phyloP scores from a whole-genome alignment of 139 green algal genomes.

The Volvox reticuliferus region DNA sequence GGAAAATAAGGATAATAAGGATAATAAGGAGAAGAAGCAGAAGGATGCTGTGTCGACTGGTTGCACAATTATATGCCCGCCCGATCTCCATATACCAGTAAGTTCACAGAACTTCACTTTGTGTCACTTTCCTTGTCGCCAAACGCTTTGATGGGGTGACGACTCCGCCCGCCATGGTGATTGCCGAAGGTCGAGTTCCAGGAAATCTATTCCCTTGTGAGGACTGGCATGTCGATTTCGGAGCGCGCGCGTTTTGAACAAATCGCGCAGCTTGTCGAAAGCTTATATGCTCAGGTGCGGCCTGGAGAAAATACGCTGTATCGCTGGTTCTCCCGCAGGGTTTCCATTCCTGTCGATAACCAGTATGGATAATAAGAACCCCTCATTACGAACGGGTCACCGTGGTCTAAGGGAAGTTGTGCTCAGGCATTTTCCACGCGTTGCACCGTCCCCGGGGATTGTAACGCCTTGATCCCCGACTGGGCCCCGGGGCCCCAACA shows the following conservation, averaged over 20 bases:
- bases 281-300: conserved; percentile 52
- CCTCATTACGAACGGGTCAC: too few species aligned
- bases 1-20: background rate
- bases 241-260: conserved; percentile 40
- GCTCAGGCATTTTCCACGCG: too few species aligned
- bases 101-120: background rate
- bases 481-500: too few species aligned
- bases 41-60: background rate
- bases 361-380: too few species aligned
- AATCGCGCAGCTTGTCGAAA: conserved; percentile 52
- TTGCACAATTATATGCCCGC: conserved; percentile 30
- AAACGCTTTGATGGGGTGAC: background rate
- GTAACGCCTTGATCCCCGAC: too few species aligned
- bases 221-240: conserved; percentile 16
- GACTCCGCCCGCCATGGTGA: conserved; percentile 5
- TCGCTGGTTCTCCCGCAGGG: too few species aligned
- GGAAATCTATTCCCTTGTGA: conserved; percentile 38
- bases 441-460: too few species aligned
- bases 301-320: background rate
- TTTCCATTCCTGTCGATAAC: too few species aligned
- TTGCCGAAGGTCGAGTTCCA: conserved; percentile 39
- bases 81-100: conserved; percentile 41
- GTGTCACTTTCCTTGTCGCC: background rate
- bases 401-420: too few species aligned
- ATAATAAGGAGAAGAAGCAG: background rate